These are phyloP conservation scores for Tranzscheliella williamsii DNA, from an alignment of 1,284 basidiomycete genomes.

Conservation along the genomic window DNA sequence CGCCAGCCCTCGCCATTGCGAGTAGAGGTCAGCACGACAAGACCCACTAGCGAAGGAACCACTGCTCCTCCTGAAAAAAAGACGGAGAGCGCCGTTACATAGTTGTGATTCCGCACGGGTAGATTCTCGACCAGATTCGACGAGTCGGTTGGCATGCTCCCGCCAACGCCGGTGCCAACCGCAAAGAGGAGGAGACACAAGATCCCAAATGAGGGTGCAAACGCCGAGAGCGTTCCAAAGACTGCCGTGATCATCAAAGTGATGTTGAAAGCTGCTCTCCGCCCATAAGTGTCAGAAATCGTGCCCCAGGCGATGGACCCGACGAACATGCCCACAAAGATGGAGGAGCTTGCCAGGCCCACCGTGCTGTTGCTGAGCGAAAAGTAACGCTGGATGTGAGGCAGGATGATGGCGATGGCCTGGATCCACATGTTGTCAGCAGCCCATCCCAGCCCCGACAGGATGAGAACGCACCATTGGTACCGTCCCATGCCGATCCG, in stretches of 20 bases:
- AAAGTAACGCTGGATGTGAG: constrained; percentile 76
- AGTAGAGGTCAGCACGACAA: constrained; percentile 31
- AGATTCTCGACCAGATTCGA: constrained; percentile 92
- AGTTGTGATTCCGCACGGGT: constrained; percentile 84
- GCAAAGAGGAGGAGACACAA: constrained; percentile 82
- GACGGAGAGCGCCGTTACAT: constrained; percentile 90
- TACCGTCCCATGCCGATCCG: constrained; percentile 80
- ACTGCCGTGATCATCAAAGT: constrained; percentile 86
- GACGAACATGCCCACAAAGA: constrained; percentile 94
- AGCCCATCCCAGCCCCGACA: constrained; percentile 54
- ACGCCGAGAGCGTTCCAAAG: constrained; percentile 81
- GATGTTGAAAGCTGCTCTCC: constrained; percentile 85
- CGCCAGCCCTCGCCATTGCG: constrained; percentile 33
- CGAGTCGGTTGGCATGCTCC: constrained; percentile 87
- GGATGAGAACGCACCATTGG: constrained; percentile 49
- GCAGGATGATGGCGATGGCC: constrained; percentile 80
- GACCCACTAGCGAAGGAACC: constrained; percentile 27
- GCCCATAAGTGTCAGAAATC: constrained; percentile 67
- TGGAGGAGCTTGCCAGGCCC: constrained; percentile 74
- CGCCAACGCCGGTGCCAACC: constrained; percentile 84
- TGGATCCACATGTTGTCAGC: constrained; percentile 61
- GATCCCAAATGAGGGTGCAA: constrained; percentile 72
- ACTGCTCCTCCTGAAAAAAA: constrained; percentile 65
- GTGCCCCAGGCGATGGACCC: constrained; percentile 70
- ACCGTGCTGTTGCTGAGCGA: constrained; percentile 73